These are phyloP conservation scores for Cephaloascus fragrans DNA, from an alignment of 805 yeast species.

Conservation along the genomic window DNA sequence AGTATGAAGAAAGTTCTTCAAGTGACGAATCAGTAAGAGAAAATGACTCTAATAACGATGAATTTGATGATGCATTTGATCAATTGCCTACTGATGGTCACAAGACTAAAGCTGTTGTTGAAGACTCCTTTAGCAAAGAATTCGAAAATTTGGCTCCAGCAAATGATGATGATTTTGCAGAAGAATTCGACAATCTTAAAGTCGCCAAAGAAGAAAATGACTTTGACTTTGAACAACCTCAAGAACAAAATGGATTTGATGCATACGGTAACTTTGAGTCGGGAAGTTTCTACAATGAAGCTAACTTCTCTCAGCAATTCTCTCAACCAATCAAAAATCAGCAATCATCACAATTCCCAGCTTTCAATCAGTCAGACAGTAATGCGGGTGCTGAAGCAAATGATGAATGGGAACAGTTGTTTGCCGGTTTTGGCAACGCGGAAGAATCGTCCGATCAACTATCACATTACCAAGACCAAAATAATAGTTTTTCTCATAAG, in stretches of 20 bases:
- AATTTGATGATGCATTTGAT: slow-evolving; percentile 26
- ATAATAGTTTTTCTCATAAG: not conserved
- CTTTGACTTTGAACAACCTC: slow-evolving; percentile 10
- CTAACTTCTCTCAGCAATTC: not conserved
- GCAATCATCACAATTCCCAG: not conserved
- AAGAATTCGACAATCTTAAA: slow-evolving; percentile 28
- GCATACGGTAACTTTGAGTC: slow-evolving; percentile 11
- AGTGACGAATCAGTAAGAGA: slow-evolving; percentile 29
- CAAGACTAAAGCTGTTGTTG: not conserved
- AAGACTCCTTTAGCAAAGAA: slow-evolving; percentile 17
- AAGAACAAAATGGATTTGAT: slow-evolving; percentile 10
- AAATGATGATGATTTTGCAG: slow-evolving; percentile 20
- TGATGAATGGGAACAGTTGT: slow-evolving; percentile 92
- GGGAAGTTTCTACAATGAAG: slow-evolving; percentile 14
- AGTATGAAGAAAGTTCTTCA: slow-evolving; percentile 42
- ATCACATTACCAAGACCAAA: not conserved
- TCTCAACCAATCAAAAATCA: not conserved
- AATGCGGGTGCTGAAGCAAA: slow-evolving; percentile 21
- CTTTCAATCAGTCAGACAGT: slow-evolving; percentile 1
- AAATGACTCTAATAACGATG: slow-evolving; percentile 13
- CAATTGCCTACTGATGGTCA: slow-evolving; percentile 9
- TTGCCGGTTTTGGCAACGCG: slow-evolving; percentile 74
- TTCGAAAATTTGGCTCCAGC: slow-evolving; percentile 30
- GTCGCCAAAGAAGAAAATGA: slow-evolving; percentile 20
- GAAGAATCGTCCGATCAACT: not conserved